Percentiles rank a stretch among this genome's conserved stretches.
Evolutionary conservation across 2,329 filamentous ascomycete species (phyloP).

Genomic region (Arthrobotrys entomopaga): DNA sequence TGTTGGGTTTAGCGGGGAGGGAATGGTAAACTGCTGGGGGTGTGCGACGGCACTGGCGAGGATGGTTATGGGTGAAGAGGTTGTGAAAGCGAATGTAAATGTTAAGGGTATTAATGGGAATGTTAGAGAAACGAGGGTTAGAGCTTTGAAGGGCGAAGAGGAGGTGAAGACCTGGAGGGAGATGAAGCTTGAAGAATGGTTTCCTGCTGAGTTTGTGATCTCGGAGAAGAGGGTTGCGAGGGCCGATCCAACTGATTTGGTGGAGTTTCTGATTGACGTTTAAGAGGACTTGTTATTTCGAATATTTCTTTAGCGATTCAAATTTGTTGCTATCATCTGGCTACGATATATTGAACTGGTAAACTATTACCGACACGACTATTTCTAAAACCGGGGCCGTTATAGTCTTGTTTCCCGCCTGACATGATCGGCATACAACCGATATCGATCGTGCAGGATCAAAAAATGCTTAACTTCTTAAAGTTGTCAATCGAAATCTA

Average conservation of each 20-base stretch:
- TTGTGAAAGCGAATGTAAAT: constrained; percentile 19
- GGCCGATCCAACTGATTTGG: constrained; percentile 28
- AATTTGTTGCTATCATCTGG: no score
- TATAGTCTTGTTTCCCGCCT: no score
- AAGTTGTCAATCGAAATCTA: background rate
- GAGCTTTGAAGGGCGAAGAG: constrained; percentile 36
- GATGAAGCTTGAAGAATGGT: constrained; percentile 39
- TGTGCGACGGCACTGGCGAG: constrained; percentile 65
- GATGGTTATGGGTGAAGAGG: constrained; percentile 62
- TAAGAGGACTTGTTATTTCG: background rate
- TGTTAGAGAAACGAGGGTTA: constrained; percentile 30
- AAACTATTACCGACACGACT: no score
- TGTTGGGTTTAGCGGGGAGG: constrained; percentile 67
- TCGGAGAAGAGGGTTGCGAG: constrained; percentile 53
- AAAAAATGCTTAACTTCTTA: background rate
- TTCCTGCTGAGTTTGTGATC: constrained; percentile 57
- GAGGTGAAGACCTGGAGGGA: constrained; percentile 50
- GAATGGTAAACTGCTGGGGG: constrained; percentile 69
- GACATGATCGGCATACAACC: no score
- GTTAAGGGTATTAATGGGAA: background rate
- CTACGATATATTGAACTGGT: no score
- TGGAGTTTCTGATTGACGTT: constrained; percentile 12
- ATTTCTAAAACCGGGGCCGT: no score
- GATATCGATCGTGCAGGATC: no score
- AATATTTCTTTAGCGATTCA: no score